Conservation (phyloP, 495 filamentous ascomycete species). For the Penicillium canescens region DNA sequence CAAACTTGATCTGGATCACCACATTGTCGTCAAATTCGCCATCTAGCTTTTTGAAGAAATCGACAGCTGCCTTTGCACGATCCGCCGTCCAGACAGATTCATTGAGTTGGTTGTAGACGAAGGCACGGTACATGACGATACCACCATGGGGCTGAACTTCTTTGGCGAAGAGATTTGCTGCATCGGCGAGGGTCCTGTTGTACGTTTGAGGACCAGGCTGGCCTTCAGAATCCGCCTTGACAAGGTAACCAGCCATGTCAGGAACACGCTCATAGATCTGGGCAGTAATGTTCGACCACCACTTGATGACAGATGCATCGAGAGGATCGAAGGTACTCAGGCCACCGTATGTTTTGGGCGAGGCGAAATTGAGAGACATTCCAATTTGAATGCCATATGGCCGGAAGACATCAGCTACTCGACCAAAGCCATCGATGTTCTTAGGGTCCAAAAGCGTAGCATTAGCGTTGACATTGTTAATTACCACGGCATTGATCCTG, state of each 20-base stretch:
- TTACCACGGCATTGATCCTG: conserved; percentile 62
- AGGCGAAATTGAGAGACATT: conserved; percentile 67
- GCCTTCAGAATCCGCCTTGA: conserved; percentile 76
- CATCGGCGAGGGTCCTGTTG: conserved; percentile 67
- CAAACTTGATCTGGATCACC: conserved; percentile 72
- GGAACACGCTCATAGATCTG: conserved; percentile 61
- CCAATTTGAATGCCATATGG: conserved; percentile 69
- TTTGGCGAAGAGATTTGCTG: conserved; percentile 68
- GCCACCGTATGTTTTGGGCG: conserved; percentile 57
- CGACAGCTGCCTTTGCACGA: conserved; percentile 66
- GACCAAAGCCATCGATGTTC: conserved; percentile 61
- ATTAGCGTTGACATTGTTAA: conserved; percentile 77
- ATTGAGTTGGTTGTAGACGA: conserved; percentile 66
- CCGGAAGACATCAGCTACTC: conserved; percentile 63
- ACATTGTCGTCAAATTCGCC: conserved; percentile 69
- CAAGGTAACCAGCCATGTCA: conserved; percentile 67
- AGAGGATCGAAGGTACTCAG: conserved; percentile 66
- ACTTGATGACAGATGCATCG: conserved; percentile 56
- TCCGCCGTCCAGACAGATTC: conserved; percentile 64
- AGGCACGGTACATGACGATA: conserved; percentile 71
- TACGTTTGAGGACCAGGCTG: conserved; percentile 70
- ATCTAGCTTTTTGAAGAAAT: conserved; percentile 67
- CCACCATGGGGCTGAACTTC: conserved; percentile 62
- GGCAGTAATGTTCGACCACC: conserved; percentile 61
- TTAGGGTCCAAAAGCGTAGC: conserved; percentile 49